These are phyloP conservation scores for Moniliophthora roreri DNA, from an alignment of 1,284 basidiomycete genomes.

Conservation along the genomic window DNA sequence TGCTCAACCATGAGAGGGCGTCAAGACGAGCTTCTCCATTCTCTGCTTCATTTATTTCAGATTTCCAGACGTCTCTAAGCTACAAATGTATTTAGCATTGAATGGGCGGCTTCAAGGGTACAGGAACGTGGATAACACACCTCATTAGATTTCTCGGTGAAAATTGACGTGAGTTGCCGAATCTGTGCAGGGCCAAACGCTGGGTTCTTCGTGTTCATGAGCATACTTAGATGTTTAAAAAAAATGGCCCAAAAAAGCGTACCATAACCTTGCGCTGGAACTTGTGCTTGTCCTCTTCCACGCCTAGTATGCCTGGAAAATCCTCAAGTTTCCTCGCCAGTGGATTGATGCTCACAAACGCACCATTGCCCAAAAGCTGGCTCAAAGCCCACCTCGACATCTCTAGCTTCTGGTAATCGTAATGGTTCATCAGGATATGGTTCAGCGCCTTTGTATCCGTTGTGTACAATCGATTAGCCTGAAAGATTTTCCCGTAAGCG, in stretches of 20 bases:
- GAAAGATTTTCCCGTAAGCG: too few species aligned
- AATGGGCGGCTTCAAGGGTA: neutral
- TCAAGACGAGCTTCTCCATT: slow-evolving; percentile 38
- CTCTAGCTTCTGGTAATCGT: slow-evolving; percentile 47
- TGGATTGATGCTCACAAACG: slow-evolving; percentile 3
- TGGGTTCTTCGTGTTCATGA: too few species aligned
- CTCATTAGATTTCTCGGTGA: slow-evolving; percentile 14
- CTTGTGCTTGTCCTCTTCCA: slow-evolving; percentile 14
- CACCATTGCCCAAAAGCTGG: slow-evolving; percentile 47
- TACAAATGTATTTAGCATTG: slow-evolving; percentile 20
- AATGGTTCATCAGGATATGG: slow-evolving; percentile 46
- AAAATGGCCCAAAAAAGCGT: too few species aligned
- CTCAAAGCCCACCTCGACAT: slow-evolving; percentile 32
- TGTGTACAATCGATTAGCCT: slow-evolving; percentile 42
- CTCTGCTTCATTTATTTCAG: slow-evolving; percentile 27
- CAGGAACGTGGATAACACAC: slow-evolving; percentile 1
- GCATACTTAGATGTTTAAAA: too few species aligned
- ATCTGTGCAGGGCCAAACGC: slow-evolving; percentile 16
- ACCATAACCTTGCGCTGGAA: slow-evolving; percentile 17
- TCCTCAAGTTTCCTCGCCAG: neutral
- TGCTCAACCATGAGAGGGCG: slow-evolving; percentile 53
- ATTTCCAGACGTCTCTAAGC: slow-evolving; percentile 47
- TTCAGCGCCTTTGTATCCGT: slow-evolving; percentile 49
- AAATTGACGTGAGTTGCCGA: slow-evolving; percentile 13
- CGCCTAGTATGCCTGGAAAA: slow-evolving; percentile 6